A percentile compares a stretch with the other conserved stretches of the same genome.
Conservation (phyloP, 148 eudicot species). For the Rhododendron williamsianum region DNA sequence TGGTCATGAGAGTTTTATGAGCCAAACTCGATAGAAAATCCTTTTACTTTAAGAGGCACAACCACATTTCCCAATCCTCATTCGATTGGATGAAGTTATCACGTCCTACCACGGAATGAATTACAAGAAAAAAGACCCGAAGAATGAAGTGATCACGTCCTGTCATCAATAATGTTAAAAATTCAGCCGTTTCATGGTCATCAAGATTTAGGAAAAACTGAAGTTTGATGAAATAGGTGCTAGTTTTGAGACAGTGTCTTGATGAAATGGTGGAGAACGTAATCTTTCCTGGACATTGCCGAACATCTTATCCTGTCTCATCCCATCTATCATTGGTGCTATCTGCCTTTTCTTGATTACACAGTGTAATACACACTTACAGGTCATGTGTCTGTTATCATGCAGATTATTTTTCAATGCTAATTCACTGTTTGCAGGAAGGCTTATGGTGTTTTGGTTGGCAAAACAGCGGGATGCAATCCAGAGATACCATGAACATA, state of each 20-base stretch:
- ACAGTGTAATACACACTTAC: background rate
- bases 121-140: background rate
- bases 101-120: background rate
- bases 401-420: background rate
- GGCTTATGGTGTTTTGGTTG: slow-evolving; percentile 84
- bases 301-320: background rate
- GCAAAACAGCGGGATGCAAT: slow-evolving; percentile 74
- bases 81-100: background rate
- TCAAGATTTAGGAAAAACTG: background rate
- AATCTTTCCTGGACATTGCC: background rate
- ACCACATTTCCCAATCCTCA: background rate
- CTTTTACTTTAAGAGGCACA: background rate
- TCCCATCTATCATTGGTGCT: background rate
- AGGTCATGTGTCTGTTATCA: background rate
- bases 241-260: background rate
- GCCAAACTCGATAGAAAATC: background rate
- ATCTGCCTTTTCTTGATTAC: background rate
- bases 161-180: background rate
- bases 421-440: slow-evolving; percentile 44
- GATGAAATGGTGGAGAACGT: background rate
- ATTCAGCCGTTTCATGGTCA: background rate
- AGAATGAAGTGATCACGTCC: background rate
- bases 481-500: slow-evolving; percentile 59
- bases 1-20: background rate
- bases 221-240: background rate